These are phyloP conservation scores for Pseudogymnoascus verrucosus DNA, from an alignment of 2,329 filamentous ascomycete genomes.

Conservation along the genomic window DNA sequence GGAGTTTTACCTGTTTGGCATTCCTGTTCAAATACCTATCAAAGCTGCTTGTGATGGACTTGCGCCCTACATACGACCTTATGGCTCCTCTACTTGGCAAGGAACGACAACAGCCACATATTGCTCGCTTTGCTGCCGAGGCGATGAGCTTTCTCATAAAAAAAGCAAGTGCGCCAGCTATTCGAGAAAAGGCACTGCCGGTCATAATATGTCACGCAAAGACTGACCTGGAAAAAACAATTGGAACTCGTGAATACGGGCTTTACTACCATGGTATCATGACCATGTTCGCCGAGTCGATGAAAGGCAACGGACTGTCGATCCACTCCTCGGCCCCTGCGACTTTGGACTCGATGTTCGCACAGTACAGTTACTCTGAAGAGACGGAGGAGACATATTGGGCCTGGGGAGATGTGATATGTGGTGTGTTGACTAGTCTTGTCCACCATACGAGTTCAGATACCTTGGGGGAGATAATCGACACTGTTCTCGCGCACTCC, in stretches of 20 bases:
- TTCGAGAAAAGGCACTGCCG: slow-evolving; percentile 64
- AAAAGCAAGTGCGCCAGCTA: slow-evolving; percentile 73
- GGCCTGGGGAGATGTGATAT: slow-evolving; percentile 57
- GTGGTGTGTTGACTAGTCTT: slow-evolving; percentile 69
- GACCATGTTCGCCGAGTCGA: slow-evolving; percentile 82
- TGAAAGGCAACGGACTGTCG: slow-evolving; percentile 52
- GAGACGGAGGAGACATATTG: slow-evolving; percentile 41
- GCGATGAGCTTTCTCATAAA: slow-evolving; percentile 88
- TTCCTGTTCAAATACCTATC: slow-evolving; percentile 98
- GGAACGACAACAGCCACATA: slow-evolving; percentile 72
- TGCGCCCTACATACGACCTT: slow-evolving; percentile 75
- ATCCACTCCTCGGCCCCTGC: slow-evolving; percentile 53
- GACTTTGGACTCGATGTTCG: slow-evolving; percentile 45
- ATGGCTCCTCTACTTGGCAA: slow-evolving; percentile 80
- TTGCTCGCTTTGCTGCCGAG: slow-evolving; percentile 88
- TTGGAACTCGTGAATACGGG: slow-evolving; percentile 48
- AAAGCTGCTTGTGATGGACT: slow-evolving; percentile 73
- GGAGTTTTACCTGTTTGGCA: slow-evolving; percentile 88
- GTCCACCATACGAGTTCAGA: slow-evolving; percentile 74
- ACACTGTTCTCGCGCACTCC: slow-evolving; percentile 48
- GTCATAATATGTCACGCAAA: slow-evolving; percentile 66
- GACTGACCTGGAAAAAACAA: slow-evolving; percentile 52
- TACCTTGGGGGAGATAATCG: slow-evolving; percentile 62
- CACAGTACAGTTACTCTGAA: slow-evolving; percentile 34
- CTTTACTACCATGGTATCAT: slow-evolving; percentile 83